Evolutionary conservation across 2,329 filamentous ascomycete genomes (phyloP).

Genomic region (Lomentospora prolificans): DNA sequence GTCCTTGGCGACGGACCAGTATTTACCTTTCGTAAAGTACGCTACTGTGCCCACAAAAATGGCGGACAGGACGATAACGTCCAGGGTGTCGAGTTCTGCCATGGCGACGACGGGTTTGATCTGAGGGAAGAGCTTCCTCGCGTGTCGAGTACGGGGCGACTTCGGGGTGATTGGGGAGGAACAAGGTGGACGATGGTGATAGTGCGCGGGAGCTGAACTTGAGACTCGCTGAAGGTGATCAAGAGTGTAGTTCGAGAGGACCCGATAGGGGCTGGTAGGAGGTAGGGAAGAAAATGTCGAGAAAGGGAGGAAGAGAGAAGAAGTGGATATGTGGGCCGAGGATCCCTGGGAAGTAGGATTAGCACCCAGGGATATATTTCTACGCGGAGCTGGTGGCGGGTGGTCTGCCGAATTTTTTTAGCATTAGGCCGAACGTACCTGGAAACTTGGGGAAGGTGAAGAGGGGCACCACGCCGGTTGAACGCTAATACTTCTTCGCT

Average conservation of each 20-base stretch:
- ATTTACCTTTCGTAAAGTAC: conserved; percentile 95
- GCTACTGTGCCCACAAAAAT: conserved; percentile 81
- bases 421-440: not conserved
- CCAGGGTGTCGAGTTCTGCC: conserved; percentile 93
- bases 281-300: not conserved
- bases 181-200: not conserved
- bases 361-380: not conserved
- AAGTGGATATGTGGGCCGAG: conserved; percentile 1
- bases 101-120: conserved; percentile 40
- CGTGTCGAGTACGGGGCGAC: not conserved
- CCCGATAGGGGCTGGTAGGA: not conserved
- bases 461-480: not conserved
- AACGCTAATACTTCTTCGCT: not conserved
- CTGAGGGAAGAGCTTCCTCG: not conserved
- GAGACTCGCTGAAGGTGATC: not conserved
- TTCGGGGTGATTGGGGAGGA: not conserved
- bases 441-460: not conserved
- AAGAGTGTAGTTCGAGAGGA: not conserved
- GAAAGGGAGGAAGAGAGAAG: not conserved
- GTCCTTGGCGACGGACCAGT: conserved; percentile 84
- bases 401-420: conserved; percentile 1
- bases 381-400: not conserved
- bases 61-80: conserved; percentile 79
- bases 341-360: not conserved
- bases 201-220: not conserved